Evolutionary conservation across 257 asterid species (phyloP).

Genomic region (Solanum corneliomulleri): DNA sequence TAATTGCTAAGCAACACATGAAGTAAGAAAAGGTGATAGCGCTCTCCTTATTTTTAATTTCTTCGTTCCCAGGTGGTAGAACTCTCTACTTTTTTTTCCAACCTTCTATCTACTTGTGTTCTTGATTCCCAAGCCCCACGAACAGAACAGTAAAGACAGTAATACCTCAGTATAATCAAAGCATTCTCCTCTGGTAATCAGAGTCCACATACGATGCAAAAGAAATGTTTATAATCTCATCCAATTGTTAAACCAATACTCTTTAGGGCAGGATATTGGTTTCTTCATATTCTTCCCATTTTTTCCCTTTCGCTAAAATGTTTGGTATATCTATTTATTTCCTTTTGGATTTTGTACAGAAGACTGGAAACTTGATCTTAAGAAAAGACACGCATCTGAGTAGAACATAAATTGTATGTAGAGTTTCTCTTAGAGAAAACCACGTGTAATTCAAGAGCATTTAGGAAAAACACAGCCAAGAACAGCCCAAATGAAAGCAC

Average conservation of each 20-base stretch:
- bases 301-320: background rate
- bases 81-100: background rate
- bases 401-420: background rate
- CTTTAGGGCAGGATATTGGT: background rate
- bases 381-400: background rate
- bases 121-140: background rate
- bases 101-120: background rate
- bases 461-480: background rate
- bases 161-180: background rate
- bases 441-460: background rate
- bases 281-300: background rate
- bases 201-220: background rate
- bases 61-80: background rate
- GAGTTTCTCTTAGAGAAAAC: background rate
- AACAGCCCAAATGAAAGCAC: background rate
- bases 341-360: background rate
- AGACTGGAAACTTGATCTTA: background rate
- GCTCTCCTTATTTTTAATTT: background rate
- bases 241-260: background rate
- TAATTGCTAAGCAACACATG: background rate
- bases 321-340: background rate
- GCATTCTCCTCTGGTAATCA: background rate
- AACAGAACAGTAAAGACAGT: background rate
- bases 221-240: background rate
- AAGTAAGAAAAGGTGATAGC: background rate